A percentile compares a stretch with the other conserved stretches of the same genome.
These are phyloP conservation scores for Ambrosiella xylebori DNA, from an alignment of 2,329 filamentous ascomycete species.

Conservation along the genomic window DNA sequence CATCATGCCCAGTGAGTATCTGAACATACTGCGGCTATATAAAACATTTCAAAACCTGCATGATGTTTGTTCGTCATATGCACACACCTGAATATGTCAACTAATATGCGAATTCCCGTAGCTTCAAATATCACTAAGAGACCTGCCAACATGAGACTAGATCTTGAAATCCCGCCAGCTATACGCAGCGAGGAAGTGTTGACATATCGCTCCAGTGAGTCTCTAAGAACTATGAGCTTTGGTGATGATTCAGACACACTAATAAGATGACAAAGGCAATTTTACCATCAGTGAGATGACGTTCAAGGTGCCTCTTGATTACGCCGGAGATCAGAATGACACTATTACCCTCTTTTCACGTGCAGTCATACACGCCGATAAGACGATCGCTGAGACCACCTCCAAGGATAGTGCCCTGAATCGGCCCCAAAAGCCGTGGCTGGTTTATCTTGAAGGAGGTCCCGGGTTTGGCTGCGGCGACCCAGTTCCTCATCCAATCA, in stretches of 20 bases:
- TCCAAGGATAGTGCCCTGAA: slow-evolving; percentile 21
- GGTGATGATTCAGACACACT: not conserved
- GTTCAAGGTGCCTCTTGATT: slow-evolving; percentile 70
- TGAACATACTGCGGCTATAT: not conserved
- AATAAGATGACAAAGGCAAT: slow-evolving; percentile 36
- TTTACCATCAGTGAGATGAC: slow-evolving; percentile 64
- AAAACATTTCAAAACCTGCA: not conserved
- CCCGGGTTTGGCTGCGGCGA: slow-evolving; percentile 62
- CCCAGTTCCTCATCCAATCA: slow-evolving; percentile 57
- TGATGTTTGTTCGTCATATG: not conserved
- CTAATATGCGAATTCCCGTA: not conserved
- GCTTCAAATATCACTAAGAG: not conserved
- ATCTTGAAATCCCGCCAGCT: slow-evolving; percentile 6
- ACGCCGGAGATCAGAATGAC: slow-evolving; percentile 37
- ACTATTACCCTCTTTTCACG: slow-evolving; percentile 64
- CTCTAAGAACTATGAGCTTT: not conserved
- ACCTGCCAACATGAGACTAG: not conserved
- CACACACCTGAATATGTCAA: too few relatives aligned
- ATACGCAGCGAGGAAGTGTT: slow-evolving; percentile 2
- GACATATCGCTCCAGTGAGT: slow-evolving; percentile 9
- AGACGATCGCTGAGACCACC: slow-evolving; percentile 34
- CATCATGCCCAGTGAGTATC: slow-evolving; percentile 4
- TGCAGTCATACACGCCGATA: slow-evolving; percentile 49
- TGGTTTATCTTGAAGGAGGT: slow-evolving; percentile 70
- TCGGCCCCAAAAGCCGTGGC: slow-evolving; percentile 32